Conservation (phyloP, 2,329 filamentous ascomycete species). For the Amphichorda felina region DNA sequence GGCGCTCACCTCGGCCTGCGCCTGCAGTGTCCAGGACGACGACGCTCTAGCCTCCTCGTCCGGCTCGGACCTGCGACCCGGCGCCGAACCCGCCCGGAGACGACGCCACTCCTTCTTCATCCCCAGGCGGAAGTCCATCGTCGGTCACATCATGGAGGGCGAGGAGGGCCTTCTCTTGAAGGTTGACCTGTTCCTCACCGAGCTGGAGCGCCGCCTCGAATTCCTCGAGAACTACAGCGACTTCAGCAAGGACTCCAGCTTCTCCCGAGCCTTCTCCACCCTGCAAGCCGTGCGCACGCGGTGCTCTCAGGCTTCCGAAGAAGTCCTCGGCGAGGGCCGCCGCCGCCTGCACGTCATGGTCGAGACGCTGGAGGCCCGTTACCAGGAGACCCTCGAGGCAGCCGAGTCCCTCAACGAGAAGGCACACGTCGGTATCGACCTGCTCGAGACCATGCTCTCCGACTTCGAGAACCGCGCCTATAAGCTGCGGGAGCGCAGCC, state of each 20-base stretch:
- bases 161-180: constrained; percentile 50
- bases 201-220: constrained; percentile 77
- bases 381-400: constrained; percentile 73
- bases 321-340: constrained; percentile 77
- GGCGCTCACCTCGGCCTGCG: constrained; percentile 23
- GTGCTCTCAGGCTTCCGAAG: constrained; percentile 82
- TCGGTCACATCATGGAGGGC: constrained; percentile 47
- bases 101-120: constrained; percentile 47
- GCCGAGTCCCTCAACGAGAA: constrained; percentile 88
- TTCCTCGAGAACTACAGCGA: constrained; percentile 83
- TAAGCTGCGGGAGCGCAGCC: constrained; percentile 65
- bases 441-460: constrained; percentile 74
- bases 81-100: constrained; percentile 19
- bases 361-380: constrained; percentile 79
- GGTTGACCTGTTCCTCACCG: constrained; percentile 71
- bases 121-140: constrained; percentile 45
- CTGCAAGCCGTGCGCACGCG: constrained; percentile 77
- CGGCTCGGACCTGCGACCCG: constrained; percentile 22
- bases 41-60: constrained; percentile 23
- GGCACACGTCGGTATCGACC: constrained; percentile 71
- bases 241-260: constrained; percentile 68
- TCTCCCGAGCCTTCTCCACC: constrained; percentile 75
- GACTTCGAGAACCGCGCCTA: constrained; percentile 78
- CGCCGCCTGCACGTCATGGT: constrained; percentile 80
- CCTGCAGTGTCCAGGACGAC: constrained; percentile 13